phyloP scores from a whole-genome alignment of 306 rosid genomes.

The Trichosanthes cucumerina region DNA sequence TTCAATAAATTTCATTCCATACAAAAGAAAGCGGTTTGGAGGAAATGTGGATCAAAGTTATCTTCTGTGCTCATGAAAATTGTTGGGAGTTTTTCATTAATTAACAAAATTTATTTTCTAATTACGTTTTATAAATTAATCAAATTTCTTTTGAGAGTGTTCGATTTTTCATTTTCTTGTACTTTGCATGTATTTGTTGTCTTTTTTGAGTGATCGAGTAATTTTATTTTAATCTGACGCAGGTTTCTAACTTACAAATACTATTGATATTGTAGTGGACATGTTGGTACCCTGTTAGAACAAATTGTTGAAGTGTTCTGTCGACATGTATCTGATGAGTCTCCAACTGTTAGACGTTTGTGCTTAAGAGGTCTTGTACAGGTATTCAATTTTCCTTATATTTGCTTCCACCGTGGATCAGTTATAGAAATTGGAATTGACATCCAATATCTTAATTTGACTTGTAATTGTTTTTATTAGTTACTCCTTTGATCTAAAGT shows the following conservation, averaged over 20 bases:
- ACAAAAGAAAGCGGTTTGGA: background rate
- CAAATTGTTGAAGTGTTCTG: conserved; percentile 80
- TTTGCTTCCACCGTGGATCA: background rate
- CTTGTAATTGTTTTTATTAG: background rate
- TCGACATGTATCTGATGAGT: conserved; percentile 78
- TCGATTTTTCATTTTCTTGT: background rate
- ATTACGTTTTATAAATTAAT: background rate
- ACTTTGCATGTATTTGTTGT: background rate
- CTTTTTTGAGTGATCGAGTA: background rate
- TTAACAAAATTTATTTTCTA: background rate
- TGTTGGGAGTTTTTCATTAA: background rate
- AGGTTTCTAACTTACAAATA: conserved; percentile 16
- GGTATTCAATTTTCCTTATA: conserved; percentile 28
- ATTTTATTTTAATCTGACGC: conserved; percentile 3
- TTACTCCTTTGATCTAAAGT: background rate
- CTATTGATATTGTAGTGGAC: conserved; percentile 45
- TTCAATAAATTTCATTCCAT: background rate
- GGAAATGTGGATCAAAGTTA: background rate
- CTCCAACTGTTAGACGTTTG: conserved; percentile 81
- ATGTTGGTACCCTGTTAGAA: conserved; percentile 69
- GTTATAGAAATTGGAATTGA: background rate
- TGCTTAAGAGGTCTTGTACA: conserved; percentile 93
- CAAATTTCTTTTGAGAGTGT: background rate
- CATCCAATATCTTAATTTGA: background rate
- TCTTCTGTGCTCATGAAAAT: background rate